Conservation (phyloP, 2,329 filamentous ascomycete genomes). For the Neofusicoccum ribis region DNA sequence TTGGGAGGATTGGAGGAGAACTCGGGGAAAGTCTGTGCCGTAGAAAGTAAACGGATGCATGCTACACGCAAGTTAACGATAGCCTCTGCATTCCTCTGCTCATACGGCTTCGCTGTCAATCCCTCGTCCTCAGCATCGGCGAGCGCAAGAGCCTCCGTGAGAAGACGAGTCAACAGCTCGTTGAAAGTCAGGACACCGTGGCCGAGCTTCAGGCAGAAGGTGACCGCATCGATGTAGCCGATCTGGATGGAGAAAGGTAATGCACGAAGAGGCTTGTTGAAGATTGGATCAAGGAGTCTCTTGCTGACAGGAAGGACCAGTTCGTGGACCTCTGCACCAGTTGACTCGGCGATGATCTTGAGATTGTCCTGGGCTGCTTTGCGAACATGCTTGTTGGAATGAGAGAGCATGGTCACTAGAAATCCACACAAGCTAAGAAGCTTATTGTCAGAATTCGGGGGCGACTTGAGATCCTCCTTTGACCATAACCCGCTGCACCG, state of each 20-base stretch:
- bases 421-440: slow-evolving; percentile 78
- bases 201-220: slow-evolving; percentile 88
- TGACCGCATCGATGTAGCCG: slow-evolving; percentile 96
- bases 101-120: slow-evolving; percentile 80
- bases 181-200: slow-evolving; percentile 89
- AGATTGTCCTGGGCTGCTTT: slow-evolving; percentile 82
- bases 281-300: slow-evolving; percentile 84
- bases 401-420: slow-evolving; percentile 83
- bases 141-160: slow-evolving; percentile 90
- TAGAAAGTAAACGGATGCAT: slow-evolving; percentile 89
- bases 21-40: slow-evolving; percentile 89
- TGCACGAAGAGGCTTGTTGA: slow-evolving; percentile 89
- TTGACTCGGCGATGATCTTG: slow-evolving; percentile 75
- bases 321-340: slow-evolving; percentile 80
- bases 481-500: slow-evolving; percentile 77
- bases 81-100: slow-evolving; percentile 92
- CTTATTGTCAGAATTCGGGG: slow-evolving; percentile 53
- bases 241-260: slow-evolving; percentile 95
- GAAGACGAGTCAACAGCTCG: slow-evolving; percentile 81
- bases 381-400: slow-evolving; percentile 94
- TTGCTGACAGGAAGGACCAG: slow-evolving; percentile 89
- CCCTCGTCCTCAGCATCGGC: slow-evolving; percentile 94
- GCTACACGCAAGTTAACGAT: slow-evolving; percentile 91
- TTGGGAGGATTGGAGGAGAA: slow-evolving; percentile 77
- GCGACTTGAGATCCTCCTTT: slow-evolving; percentile 74